Base-by-base conservation (phyloP, 208 protist genomes). In the Leishmania braziliensis region DNA sequence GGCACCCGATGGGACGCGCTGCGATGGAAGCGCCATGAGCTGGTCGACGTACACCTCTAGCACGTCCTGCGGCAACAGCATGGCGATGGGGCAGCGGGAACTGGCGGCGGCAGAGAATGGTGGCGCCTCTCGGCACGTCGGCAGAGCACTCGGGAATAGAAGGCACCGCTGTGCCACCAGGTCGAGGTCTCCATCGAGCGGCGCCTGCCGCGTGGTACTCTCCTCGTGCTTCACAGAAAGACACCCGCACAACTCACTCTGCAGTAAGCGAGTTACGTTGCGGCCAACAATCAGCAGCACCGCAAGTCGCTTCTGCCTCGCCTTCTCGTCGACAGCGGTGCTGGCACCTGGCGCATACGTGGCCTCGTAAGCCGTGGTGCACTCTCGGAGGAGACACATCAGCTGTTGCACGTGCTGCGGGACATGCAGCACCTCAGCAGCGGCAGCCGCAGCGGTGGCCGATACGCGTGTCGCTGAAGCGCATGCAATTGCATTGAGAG, bases 261-360 rank as follows among this genome's bases (percentile, higher is more conserved):
- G 89, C 75, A 96, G 75, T 18, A 95, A 73, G 33, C 93, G 87
- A 23, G 87, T 88, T 1, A 75, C 75, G 79, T 96, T 92, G 20
- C 93, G 88, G 10, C 78, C 66, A 5, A 95, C 33, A 39, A 95
- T 53, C 18, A 95, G 65, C 66, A 90, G n/a, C 50, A 82, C 77
- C 62, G 90, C 75, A 14, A 90, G 70, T 43, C 83, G 84, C 46
- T 26, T 54, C 65, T 87, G 78, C 10, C 58, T 39, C 62, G 72
- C 84, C 53, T 63, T 76, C 29, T 26, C 69, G 18, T 29, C 51
- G 3, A 14, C 54, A 33, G 54, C 20, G 56, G n/a, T 36, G 33
- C n/a, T 56, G 3, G 48, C 56, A 70, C 58, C 33, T 5, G 33
- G 23, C 6, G 60, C 63, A 71, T 77, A 43, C 1, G 50, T 20